Evolutionary conservation across 192 early-diverging fungal species (phyloP).

Genomic region (Podila epicladia): DNA sequence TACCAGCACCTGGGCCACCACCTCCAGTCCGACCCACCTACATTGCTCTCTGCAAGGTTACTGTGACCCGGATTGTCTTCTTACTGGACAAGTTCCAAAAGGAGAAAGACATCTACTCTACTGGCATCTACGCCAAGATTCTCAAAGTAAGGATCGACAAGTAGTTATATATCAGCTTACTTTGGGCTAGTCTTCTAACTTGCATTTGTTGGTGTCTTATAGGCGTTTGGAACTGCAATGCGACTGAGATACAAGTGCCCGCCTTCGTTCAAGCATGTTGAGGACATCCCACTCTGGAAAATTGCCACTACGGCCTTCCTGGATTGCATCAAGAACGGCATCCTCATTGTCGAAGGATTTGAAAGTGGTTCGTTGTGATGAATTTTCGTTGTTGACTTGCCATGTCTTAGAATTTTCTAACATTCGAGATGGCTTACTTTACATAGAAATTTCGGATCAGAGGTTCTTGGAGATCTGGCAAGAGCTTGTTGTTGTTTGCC

Average conservation of each 20-base stretch:
- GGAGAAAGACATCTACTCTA: conserved; percentile 59
- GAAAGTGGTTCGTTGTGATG: conserved; percentile 36
- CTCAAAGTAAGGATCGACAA: conserved; percentile 40
- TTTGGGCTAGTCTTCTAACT: too few species aligned
- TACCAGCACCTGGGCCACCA: background rate
- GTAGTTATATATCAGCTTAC: background rate
- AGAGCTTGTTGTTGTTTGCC: conserved; percentile 37
- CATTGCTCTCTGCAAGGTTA: conserved; percentile 77
- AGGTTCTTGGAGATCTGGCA: conserved; percentile 43
- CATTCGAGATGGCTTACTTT: background rate
- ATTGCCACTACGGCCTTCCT: conserved; percentile 68
- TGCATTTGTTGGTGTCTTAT: conserved; percentile 1
- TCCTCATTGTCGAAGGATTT: conserved; percentile 52
- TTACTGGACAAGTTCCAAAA: conserved; percentile 64
- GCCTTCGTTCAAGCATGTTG: conserved; percentile 70
- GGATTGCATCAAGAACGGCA: conserved; percentile 63
- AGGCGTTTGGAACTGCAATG: conserved; percentile 77
- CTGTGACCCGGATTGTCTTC: conserved; percentile 61
- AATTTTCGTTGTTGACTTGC: too few species aligned
- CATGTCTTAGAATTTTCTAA: too few species aligned
- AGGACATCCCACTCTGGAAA: conserved; percentile 79
- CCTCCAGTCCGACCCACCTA: conserved; percentile 66
- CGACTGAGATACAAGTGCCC: conserved; percentile 81
- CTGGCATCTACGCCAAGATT: conserved; percentile 62
- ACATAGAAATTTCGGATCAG: conserved; percentile 30